Percentiles rank a stretch among this genome's conserved stretches.
These are phyloP conservation scores for Hortaea werneckii DNA, from an alignment of 2,329 filamentous ascomycete species.

Conservation along the genomic window DNA sequence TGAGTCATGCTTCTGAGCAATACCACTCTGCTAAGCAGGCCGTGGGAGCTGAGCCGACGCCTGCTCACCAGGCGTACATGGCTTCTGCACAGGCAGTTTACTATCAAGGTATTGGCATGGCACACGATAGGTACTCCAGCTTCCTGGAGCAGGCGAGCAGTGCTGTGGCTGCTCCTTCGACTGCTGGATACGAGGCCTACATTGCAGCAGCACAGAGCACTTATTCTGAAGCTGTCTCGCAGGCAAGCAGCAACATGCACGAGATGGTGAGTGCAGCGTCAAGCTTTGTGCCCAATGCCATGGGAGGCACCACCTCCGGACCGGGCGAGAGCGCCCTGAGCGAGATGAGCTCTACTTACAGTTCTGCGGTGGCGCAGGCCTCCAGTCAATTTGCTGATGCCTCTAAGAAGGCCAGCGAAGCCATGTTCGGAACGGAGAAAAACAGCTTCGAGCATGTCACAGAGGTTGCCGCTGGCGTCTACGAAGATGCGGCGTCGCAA, in stretches of 20 bases:
- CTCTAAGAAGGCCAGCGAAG: constrained; percentile 36
- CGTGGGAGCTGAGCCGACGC: constrained; percentile 48
- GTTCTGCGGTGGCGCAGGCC: constrained; percentile 20
- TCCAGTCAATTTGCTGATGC: constrained; percentile 38
- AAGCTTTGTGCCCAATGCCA: constrained; percentile 6
- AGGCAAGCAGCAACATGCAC: constrained; percentile 22
- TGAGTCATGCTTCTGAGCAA: constrained; percentile 59
- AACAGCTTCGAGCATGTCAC: constrained; percentile 25
- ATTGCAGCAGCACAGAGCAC: constrained; percentile 48
- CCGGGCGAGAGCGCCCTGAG: constrained; percentile 21
- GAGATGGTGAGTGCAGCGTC: constrained; percentile 15
- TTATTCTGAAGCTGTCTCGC: constrained; percentile 25
- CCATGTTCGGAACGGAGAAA: constrained; percentile 35
- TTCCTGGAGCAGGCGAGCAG: constrained; percentile 64
- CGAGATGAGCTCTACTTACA: constrained; percentile 20
- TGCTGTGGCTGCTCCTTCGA: constrained; percentile 58
- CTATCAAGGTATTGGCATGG: constrained; percentile 67
- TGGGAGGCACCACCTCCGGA: constrained; percentile 13
- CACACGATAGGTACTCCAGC: constrained; percentile 67
- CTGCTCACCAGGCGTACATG: constrained; percentile 41
- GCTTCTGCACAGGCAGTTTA: constrained; percentile 57
- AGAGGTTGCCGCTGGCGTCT: constrained; percentile 3
- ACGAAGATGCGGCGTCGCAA: constrained; percentile 29
- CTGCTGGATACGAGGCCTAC: constrained; percentile 58
- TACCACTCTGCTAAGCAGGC: constrained; percentile 59